Evolutionary conservation across 208 protist species (phyloP), one percentile per base, ranked within the genome.

Genomic region (Leptomonas pyrrhocoris): DNA sequence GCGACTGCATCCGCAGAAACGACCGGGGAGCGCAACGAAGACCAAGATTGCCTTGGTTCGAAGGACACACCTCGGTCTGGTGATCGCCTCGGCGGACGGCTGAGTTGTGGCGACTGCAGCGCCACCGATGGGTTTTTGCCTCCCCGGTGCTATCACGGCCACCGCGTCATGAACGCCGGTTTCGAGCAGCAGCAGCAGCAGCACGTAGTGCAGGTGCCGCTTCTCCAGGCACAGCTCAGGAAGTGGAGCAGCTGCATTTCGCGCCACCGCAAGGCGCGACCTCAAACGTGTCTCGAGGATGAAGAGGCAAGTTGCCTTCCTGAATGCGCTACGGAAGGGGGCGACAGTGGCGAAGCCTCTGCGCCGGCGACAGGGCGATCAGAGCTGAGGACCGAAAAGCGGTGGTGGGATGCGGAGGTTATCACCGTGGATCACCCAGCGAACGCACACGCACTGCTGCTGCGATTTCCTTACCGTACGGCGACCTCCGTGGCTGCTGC

Each of bases 391-490:
- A 16, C 8, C 5, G 12, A 65, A 7, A n/a, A n/a, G n/a, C 21
- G 54, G 31, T 43, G 88, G 31, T 96, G 86, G 85, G 84, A 68
- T 38, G 82, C 85, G 36, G 85, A 91, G 55, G 85, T 92, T 13
- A 83, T 94, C 66, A 85, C 81, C 31, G 91, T 94, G 9, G 79
- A 94, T 60, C 91, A 96, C 78, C 91, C 91, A 15, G 91, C 91
- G 49, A 89, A 94, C 61, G 91, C 91, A 0, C 91, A 96, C 68
- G 91, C 85, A 13, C 77, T 94, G 23, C 84, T 96, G 12, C 72
- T 96, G 7, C 84, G 90, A n/a, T 94, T 93, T 80, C 88, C 87
- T 4, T 70, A 42, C 13, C 73, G 49, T 28, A 27, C n/a, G 19
- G 46, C n/a, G n/a, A n/a, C n/a, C n/a, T n/a, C n/a, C n/a, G n/a